Conservation (phyloP, 495 filamentous ascomycete species). For the Hyaloscypha hepaticicola region DNA sequence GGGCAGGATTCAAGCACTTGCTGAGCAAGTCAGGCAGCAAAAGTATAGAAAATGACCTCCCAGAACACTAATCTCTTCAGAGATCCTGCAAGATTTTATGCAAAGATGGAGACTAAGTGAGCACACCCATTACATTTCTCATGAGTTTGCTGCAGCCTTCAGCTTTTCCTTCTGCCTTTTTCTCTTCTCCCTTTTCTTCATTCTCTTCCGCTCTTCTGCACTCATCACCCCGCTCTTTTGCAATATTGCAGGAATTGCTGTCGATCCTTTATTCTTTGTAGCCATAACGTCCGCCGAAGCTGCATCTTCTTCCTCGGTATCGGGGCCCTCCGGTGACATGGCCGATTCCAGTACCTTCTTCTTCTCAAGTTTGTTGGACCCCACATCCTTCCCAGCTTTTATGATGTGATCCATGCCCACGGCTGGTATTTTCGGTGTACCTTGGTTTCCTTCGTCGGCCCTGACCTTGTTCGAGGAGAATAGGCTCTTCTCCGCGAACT, state of each 20-base stretch:
- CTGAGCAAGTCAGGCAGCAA: background rate
- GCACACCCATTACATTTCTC: background rate
- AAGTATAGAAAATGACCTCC: background rate
- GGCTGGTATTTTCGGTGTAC: background rate
- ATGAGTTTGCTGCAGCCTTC: background rate
- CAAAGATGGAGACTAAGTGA: background rate
- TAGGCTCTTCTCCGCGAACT: too few relatives aligned
- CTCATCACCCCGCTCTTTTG: background rate
- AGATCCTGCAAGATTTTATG: background rate
- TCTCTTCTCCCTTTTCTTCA: slow-evolving; percentile 6
- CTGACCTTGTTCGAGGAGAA: too few relatives aligned
- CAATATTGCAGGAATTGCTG: background rate
- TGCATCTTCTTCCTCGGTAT: background rate
- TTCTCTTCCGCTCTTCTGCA: background rate
- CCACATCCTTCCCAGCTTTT: background rate
- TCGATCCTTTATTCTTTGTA: background rate
- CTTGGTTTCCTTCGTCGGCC: background rate
- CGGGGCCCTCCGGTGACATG: background rate
- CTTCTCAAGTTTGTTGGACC: background rate
- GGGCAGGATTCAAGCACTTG: background rate
- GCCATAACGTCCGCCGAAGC: background rate
- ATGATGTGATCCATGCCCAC: background rate
- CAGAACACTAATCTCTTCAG: background rate
- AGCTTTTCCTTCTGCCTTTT: background rate
- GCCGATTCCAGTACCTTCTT: background rate